A percentile compares a stretch with the other conserved stretches of the same genome.
phyloP scores from a whole-genome alignment of 352 stramenopile genomes.

The Pythium graminicola region DNA sequence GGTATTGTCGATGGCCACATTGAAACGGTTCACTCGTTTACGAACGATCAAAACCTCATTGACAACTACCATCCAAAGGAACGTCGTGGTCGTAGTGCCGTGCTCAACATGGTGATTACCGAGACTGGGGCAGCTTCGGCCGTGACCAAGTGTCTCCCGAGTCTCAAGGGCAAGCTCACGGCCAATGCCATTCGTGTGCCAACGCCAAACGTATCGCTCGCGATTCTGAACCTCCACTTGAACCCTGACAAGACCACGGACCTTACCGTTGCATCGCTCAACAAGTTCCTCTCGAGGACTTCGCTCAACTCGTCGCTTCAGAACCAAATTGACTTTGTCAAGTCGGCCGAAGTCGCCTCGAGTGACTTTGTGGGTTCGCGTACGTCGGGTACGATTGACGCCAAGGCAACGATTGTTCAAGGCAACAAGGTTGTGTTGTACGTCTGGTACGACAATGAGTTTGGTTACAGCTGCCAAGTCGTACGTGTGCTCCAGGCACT shows the following conservation, averaged over 20 bases:
- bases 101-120: conserved; percentile 89
- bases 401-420: conserved; percentile 79
- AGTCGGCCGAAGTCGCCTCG: conserved; percentile 75
- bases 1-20: conserved; percentile 80
- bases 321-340: conserved; percentile 86
- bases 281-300: conserved; percentile 70
- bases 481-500: conserved; percentile 75
- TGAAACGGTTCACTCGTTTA: conserved; percentile 88
- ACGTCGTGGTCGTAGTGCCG: conserved; percentile 73
- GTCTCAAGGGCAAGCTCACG: conserved; percentile 96
- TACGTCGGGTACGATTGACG: conserved; percentile 67
- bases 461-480: conserved; percentile 85
- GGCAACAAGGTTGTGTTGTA: conserved; percentile 84
- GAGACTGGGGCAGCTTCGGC: conserved; percentile 77
- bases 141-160: conserved; percentile 88
- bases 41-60: conserved; percentile 87
- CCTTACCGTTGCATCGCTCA: conserved; percentile 66
- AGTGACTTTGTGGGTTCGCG: conserved; percentile 81
- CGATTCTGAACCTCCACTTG: conserved; percentile 94
- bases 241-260: conserved; percentile 62
- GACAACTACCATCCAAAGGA: conserved; percentile 88
- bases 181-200: conserved; percentile 98
- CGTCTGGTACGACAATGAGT: conserved; percentile 91
- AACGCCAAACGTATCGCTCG: conserved; percentile 97
- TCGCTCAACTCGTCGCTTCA: conserved; percentile 80